Base-by-base conservation (phyloP, 371 early-diverging fungal species). In the Apophysomyces elegans region DNA sequence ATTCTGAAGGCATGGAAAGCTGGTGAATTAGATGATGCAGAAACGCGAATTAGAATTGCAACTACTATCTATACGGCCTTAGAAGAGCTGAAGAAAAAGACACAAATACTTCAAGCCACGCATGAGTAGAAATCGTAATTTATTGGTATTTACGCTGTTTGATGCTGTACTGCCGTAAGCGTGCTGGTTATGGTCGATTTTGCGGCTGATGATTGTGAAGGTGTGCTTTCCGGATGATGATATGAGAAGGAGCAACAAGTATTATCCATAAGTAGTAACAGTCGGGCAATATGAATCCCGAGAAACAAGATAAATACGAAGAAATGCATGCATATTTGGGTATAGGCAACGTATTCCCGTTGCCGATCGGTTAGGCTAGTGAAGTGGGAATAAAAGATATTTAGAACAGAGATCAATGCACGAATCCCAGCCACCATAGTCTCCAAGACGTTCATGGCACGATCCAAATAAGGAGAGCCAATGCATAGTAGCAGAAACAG, bases 11-110 rank as follows among this genome's bases (percentile, higher is more conserved):
- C 81, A 26, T 90, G 89, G 84, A 80, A 70, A 64, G 61, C 73
- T 36, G 84, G 82, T 35, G 75, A 72, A 37, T 54, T 85, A 18
- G 62, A 68, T n/a, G 89, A 85, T 44, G 70, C 78, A 13, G 83
- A 84, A 26, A 83, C 90, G 12, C 74, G 91, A 13, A 83, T 90
- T 21, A 68, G 73, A 46, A 80, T 92, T 18, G 87, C 88, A 4
- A 76, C 81, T 18, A 71, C 78, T 56, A 74, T 89, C 11, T 86
- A 78, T 73, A 71, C 76, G 7, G 79, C 88, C 1, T 63, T 90
- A 26, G 84, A 83, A 38, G 74, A 71, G 26, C 68, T 84, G 5
- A 84, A 74, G 67, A 64, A 63, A 65, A 61, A 65, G 21, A 63
- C 64, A 43, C 54, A 50, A 21, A 21, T 11, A 21, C 54, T 26